Percentiles rank a stretch among this genome's conserved stretches.
Evolutionary conservation across 2,329 filamentous ascomycete genomes (phyloP).

Genomic region (Phialemonium atrogriseum): DNA sequence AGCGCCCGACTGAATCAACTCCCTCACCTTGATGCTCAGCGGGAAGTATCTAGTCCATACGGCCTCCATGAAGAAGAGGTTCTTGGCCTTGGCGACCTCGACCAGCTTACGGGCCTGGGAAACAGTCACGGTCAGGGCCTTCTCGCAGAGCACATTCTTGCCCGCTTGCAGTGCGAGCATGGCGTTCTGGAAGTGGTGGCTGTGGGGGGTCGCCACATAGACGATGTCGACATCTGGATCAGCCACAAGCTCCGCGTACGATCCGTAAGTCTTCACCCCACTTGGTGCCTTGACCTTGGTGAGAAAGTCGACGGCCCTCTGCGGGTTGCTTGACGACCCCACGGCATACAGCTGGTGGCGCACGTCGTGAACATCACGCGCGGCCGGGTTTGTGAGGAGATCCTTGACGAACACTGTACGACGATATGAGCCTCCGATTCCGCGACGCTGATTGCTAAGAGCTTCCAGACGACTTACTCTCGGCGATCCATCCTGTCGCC

Average conservation of each 20-base stretch:
- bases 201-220: constrained; percentile 86
- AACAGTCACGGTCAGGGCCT: constrained; percentile 80
- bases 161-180: constrained; percentile 77
- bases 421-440: no score
- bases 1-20: constrained; percentile 48
- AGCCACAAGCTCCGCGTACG: constrained; percentile 71
- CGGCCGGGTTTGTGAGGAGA: constrained; percentile 63
- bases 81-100: constrained; percentile 63
- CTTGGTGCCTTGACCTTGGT: constrained; percentile 59
- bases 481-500: constrained; percentile 51
- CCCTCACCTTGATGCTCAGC: constrained; percentile 65
- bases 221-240: constrained; percentile 76
- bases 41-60: constrained; percentile 91
- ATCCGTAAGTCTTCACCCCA: constrained; percentile 65
- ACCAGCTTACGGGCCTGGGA: constrained; percentile 66
- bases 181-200: constrained; percentile 85
- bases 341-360: constrained; percentile 71
- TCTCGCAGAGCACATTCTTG: constrained; percentile 87
- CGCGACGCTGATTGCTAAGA: no score
- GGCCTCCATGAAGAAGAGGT: constrained; percentile 73
- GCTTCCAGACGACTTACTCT: no score
- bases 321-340: constrained; percentile 66
- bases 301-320: constrained; percentile 66
- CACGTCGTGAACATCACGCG: constrained; percentile 63
- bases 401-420: constrained; percentile 67